Conservation (phyloP, 1,139 yeast genomes). For the Taphrina sp. region DNA sequence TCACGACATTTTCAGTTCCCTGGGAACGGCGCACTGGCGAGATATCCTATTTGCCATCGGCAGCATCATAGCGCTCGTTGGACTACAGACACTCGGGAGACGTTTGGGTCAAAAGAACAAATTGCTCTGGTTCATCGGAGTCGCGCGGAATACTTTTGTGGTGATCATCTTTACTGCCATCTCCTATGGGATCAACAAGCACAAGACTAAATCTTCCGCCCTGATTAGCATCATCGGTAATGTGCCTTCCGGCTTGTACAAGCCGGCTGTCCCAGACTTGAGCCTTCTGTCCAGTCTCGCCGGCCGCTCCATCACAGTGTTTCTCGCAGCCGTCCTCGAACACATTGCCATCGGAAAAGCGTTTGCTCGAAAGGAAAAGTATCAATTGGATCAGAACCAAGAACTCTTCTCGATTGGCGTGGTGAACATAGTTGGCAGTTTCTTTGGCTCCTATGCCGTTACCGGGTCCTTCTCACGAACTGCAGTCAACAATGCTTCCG, state of each 20-base stretch:
- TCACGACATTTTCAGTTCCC: constrained; percentile 76
- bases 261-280: constrained; percentile 73
- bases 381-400: constrained; percentile 77
- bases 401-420: constrained; percentile 93
- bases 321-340: constrained; percentile 59
- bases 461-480: constrained; percentile 95
- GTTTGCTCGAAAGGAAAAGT: constrained; percentile 86
- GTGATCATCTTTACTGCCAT: constrained; percentile 74
- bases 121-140: constrained; percentile 66
- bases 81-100: constrained; percentile 62
- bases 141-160: constrained; percentile 76
- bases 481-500: constrained; percentile 90
- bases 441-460: constrained; percentile 90
- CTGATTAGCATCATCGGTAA: constrained; percentile 65
- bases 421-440: constrained; percentile 83
- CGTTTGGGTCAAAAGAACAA: constrained; percentile 61
- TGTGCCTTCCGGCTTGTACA: constrained; percentile 77
- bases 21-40: constrained; percentile 54
- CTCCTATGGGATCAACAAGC: constrained; percentile 61
- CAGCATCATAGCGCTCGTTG: constrained; percentile 51
- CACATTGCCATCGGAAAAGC: constrained; percentile 93
- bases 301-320: constrained; percentile 79
- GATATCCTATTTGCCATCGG: constrained; percentile 17
- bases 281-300: constrained; percentile 63
- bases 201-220: constrained; percentile 44